phyloP scores from a whole-genome alignment of 495 filamentous ascomycete genomes.

The Penicillium fimorum region DNA sequence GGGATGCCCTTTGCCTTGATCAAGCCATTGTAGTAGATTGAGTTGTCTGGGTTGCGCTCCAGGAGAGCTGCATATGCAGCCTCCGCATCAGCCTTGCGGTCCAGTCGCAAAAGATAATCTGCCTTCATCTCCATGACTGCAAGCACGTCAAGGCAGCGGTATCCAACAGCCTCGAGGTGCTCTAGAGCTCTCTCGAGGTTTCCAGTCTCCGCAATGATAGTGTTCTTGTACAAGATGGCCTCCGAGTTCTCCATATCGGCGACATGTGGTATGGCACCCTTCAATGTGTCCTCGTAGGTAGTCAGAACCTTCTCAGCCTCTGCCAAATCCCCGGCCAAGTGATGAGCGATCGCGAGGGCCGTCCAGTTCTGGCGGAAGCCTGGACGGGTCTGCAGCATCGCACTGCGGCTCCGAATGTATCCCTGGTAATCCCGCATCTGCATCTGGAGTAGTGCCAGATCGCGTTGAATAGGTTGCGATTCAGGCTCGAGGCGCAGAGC shows the following conservation, averaged over 20 bases:
- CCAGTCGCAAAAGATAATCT: conserved; percentile 77
- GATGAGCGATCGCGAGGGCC: conserved; percentile 86
- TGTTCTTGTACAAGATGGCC: conserved; percentile 92
- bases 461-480: conserved; percentile 88
- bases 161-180: conserved; percentile 74
- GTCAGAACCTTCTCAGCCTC: conserved; percentile 89
- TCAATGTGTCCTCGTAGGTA: conserved; percentile 90
- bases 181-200: conserved; percentile 78
- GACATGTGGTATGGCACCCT: conserved; percentile 62
- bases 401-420: conserved; percentile 79
- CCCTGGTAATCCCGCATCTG: conserved; percentile 97
- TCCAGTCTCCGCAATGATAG: conserved; percentile 84
- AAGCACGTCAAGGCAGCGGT: conserved; percentile 77
- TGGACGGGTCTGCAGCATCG: conserved; percentile 81
- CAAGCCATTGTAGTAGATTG: conserved; percentile 79
- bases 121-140: conserved; percentile 89
- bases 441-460: conserved; percentile 87
- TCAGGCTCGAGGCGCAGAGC: conserved; percentile 90
- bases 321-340: conserved; percentile 76
- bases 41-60: conserved; percentile 83
- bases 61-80: conserved; percentile 77
- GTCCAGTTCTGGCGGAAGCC: conserved; percentile 91
- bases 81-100: conserved; percentile 74
- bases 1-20: conserved; percentile 64
- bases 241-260: conserved; percentile 93